Percentiles rank a stretch among this genome's conserved stretches.
These are phyloP conservation scores for Naganishia vishniacii DNA, from an alignment of 768 basidiomycete genomes.

Conservation along the genomic window DNA sequence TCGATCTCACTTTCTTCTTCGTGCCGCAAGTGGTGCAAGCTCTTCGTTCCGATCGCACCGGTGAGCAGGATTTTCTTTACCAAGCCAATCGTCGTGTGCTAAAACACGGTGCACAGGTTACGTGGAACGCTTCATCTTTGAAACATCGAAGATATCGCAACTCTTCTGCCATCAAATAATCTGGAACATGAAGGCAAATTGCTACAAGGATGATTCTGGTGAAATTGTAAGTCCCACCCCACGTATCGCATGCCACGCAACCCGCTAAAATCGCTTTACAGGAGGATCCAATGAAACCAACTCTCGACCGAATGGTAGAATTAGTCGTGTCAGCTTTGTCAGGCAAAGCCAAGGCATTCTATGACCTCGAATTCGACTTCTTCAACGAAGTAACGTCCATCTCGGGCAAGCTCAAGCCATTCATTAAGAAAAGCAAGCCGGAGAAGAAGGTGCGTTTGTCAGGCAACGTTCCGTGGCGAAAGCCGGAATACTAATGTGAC, in stretches of 20 bases:
- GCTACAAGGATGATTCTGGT: slow-evolving; percentile 81
- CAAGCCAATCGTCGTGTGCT: neutral
- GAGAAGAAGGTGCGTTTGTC: slow-evolving; percentile 80
- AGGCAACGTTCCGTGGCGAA: slow-evolving; percentile 13
- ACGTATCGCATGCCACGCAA: neutral
- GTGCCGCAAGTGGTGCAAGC: slow-evolving; percentile 98
- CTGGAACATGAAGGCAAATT: slow-evolving; percentile 99
- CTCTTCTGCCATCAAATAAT: slow-evolving; percentile 98
- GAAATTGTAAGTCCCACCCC: slow-evolving; percentile 60
- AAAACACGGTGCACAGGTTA: slow-evolving; percentile 59
- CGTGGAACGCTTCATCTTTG: slow-evolving; percentile 88
- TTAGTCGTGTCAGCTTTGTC: slow-evolving; percentile 77
- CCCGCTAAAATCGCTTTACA: slow-evolving; percentile 45
- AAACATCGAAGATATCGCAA: slow-evolving; percentile 94
- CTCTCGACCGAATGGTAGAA: slow-evolving; percentile 78
- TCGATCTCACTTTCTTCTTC: slow-evolving; percentile 94
- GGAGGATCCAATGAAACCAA: slow-evolving; percentile 94
- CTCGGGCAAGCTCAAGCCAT: slow-evolving; percentile 93
- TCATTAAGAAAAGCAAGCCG: slow-evolving; percentile 84
- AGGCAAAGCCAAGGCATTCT: slow-evolving; percentile 80
- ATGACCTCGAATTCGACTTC: slow-evolving; percentile 90
- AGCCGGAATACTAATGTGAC: neutral
- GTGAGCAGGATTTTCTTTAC: slow-evolving; percentile 51
- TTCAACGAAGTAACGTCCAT: slow-evolving; percentile 96
- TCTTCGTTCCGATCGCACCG: slow-evolving; percentile 78